These are phyloP conservation scores for Silene uniflora DNA, from an alignment of 148 eudicot genomes.

Conservation along the genomic window DNA sequence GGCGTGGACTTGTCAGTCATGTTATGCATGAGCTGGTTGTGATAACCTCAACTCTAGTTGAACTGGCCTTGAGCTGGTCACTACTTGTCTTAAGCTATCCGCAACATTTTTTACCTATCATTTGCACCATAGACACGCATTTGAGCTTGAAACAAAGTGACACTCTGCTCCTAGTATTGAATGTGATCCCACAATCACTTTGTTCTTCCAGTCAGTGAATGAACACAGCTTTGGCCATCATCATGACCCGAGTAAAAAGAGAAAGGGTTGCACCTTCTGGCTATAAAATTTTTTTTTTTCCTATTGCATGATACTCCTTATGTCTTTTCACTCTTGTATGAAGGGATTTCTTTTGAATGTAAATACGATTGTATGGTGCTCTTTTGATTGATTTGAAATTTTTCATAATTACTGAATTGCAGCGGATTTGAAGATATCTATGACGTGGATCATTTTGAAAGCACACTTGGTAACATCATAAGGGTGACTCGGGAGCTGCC, in stretches of 20 bases:
- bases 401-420: constrained; percentile 16
- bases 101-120: no score
- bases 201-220: not conserved
- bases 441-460: constrained; percentile 66
- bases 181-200: not conserved
- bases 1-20: no score
- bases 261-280: not conserved
- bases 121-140: no score
- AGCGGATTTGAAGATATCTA: constrained; percentile 74
- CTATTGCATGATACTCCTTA: not conserved
- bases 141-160: no score
- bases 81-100: no score
- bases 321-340: not conserved
- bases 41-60: no score
- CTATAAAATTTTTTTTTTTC: not conserved
- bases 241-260: not conserved
- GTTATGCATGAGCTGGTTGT: no score
- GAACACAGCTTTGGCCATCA: not conserved
- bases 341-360: not conserved
- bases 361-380: not conserved
- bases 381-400: not conserved
- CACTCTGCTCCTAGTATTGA: not conserved
- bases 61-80: no score
- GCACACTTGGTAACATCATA: constrained; percentile 44
- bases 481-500: constrained; percentile 57